Evolutionary conservation across 768 basidiomycete species (phyloP), one percentile per base, ranked within the genome.

Genomic region (Boletus vermiculosoides): DNA sequence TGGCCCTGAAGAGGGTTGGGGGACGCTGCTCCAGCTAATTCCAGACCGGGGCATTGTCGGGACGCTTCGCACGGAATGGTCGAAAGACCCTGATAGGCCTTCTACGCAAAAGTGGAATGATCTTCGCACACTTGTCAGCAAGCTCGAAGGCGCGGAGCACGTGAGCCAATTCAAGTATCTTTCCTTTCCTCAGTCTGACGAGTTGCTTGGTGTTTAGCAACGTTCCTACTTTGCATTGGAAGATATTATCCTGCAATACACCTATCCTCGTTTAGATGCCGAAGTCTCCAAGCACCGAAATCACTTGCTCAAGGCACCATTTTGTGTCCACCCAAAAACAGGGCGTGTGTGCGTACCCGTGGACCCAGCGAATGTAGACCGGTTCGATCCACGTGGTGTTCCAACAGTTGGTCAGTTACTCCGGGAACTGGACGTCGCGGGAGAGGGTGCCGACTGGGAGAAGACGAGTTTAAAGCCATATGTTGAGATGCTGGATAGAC

Each of bases 261-360:
- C 91, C 0, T 99, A 98, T 73, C 96, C 96, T 1, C 86, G 97
- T 13, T 82, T 99, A 52, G 97, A 99, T 71, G 90, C 91, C 15
- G 97, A 99, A 72, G 97, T 99, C 30, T 95, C 94, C 3, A 96
- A 98, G 67, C 92, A 95, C 68, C 83, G 94, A 49, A 98, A 99
- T 75, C 97, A 99, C 77, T 80, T 99, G 76, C 83, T 99, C 52
- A 99, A 99, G 74, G 89, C 93, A 22, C 97, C 97, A 0, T 99
- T 99, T 73, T 97, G 95, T 69, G 78, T 98, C 0, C 97, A 99
- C 72, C 97, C 97, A 0, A 92, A 92, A 61, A 99, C 97, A 2
- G 97, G 96, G 1, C 84, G 94, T 31, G 85, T 99, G 10, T 99
- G 96, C 69, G 92, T 99, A 3, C 97, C 96, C 1, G 79, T 98